Base-by-base conservation (phyloP, 2,329 filamentous ascomycete species). In the Xylaria sp. region DNA sequence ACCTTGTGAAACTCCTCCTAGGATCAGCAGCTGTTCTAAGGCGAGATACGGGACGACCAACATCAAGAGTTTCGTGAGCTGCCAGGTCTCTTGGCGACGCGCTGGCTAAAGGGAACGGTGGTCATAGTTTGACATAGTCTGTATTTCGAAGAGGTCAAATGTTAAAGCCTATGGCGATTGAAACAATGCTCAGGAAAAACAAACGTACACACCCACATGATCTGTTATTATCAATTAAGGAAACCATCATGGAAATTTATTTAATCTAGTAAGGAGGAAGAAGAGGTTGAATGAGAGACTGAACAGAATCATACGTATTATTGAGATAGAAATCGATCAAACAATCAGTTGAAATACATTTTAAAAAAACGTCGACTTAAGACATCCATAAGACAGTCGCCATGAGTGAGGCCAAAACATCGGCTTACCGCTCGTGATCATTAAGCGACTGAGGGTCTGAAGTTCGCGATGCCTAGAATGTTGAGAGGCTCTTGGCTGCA, bases 41-140 rank as follows among this genome's bases (percentile, higher is more conserved):
- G 35, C 12, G 9, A 25, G 21, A 2, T 11, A 5, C 15, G 3
- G 12, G n/a, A 53, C n/a, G 15, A 15, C 50, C 31, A 42, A 53
- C 50, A 31, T 37, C 50, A 53, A 53, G 50, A 14, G 50, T 53
- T 31, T 42, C 11, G 42, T 53, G 40, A 17, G 50, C 37, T 8
- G 50, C 50, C 17, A 23, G 19, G 11, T 42, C 35, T 25, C 15
- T 40, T 17, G 50, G 50, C 5, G 45, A 31, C 4, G 31, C 12
- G 7, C 9, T 33, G 14, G 37, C 11, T 42, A 25, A 28, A 21
- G 50, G 7, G 19, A 17, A 19, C 12, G 21, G n/a, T 37, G 35
- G 35, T 9, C 15, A 25, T 17, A 40, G 35, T 14, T 9, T 31
- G 7, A n/a, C 28, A 21, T 53, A 42, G 21, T 53, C 35, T 42